Evolutionary conservation across 495 filamentous ascomycete species (phyloP).

Genomic region (Trypethelium eluteriae): DNA sequence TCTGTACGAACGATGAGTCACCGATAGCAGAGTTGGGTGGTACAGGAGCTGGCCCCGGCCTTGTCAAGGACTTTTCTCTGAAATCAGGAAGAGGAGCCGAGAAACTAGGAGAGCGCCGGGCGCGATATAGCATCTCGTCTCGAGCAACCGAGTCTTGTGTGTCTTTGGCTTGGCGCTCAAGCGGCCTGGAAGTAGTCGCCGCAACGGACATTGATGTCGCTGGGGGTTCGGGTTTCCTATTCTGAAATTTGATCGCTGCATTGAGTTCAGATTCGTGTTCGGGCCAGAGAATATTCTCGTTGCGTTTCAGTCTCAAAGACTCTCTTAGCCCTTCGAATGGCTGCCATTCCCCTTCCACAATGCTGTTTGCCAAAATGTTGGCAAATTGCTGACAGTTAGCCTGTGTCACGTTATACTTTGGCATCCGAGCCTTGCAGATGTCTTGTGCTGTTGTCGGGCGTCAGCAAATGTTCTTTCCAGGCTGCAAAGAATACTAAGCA

Average conservation of each 20-base stretch:
- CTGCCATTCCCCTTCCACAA: background rate
- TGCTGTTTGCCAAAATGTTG: background rate
- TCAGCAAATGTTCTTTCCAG: background rate
- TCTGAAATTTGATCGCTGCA: background rate
- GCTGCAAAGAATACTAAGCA: background rate
- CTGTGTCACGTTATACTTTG: background rate
- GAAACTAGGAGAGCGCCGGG: background rate
- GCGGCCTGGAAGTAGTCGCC: background rate
- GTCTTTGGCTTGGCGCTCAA: background rate
- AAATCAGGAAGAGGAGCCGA: background rate
- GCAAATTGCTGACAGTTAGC: background rate
- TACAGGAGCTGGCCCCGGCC: background rate
- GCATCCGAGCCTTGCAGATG: background rate
- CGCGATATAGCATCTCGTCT: background rate
- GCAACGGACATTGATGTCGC: background rate
- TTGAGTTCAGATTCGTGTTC: background rate
- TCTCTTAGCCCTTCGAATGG: background rate
- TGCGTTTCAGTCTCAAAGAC: background rate
- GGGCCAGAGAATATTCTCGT: background rate
- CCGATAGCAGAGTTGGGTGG: background rate
- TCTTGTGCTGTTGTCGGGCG: background rate
- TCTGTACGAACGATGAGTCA: background rate
- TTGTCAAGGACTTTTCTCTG: background rate
- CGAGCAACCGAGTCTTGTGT: background rate
- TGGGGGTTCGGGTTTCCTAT: background rate